These are phyloP conservation scores for Aspergillus steynii DNA, from an alignment of 495 filamentous ascomycete species.

Conservation along the genomic window DNA sequence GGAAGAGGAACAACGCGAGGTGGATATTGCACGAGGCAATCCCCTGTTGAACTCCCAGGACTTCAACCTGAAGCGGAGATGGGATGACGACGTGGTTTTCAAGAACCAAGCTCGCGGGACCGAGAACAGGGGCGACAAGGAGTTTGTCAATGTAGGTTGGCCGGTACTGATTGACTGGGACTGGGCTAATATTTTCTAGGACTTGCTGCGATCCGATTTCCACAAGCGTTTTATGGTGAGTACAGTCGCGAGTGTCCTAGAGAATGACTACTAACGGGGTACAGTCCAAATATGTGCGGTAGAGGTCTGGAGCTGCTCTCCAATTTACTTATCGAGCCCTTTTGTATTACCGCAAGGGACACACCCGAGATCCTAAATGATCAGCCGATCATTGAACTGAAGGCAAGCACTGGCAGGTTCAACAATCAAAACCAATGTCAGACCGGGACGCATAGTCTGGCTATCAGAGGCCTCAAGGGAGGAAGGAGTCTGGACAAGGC, in stretches of 20 bases:
- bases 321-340: too few relatives aligned
- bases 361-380: too few relatives aligned
- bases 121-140: slow-evolving; percentile 88
- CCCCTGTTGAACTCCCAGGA: slow-evolving; percentile 75
- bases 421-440: too few relatives aligned
- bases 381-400: too few relatives aligned
- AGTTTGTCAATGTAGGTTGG: slow-evolving; percentile 85
- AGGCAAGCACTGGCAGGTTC: too few relatives aligned
- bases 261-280: slow-evolving; percentile 32
- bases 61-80: slow-evolving; percentile 57
- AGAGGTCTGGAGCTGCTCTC: slow-evolving; percentile 8
- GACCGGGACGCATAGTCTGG: too few relatives aligned
- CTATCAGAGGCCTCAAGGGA: too few relatives aligned
- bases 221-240: slow-evolving; percentile 96
- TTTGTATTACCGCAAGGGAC: too few relatives aligned
- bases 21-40: slow-evolving; percentile 89
- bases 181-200: slow-evolving; percentile 49
- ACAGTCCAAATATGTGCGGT: slow-evolving; percentile 71
- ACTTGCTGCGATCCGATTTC: slow-evolving; percentile 92
- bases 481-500: too few relatives aligned
- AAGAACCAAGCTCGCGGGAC: slow-evolving; percentile 97
- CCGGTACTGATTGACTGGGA: not conserved
- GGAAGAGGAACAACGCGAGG: slow-evolving; percentile 80
- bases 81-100: slow-evolving; percentile 99
- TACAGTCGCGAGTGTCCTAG: slow-evolving; percentile 5